Evolutionary conservation across 2,329 filamentous ascomycete species (phyloP).

Genomic region (Claviceps quebecensis): DNA sequence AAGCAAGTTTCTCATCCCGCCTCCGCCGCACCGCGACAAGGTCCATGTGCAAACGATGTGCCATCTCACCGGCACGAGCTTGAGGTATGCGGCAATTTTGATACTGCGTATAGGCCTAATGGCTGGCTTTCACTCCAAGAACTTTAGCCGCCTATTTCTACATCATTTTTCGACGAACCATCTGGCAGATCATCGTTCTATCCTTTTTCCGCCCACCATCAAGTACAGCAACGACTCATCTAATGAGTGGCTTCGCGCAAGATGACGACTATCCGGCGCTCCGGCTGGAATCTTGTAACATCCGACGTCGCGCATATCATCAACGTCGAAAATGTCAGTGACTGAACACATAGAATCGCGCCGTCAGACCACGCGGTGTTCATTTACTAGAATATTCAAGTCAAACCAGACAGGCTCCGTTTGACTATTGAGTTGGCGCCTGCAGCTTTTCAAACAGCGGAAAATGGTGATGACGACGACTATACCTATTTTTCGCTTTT

Average conservation of each 20-base stretch:
- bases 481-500: background rate
- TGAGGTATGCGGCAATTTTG: background rate
- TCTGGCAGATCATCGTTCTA: background rate
- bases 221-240: background rate
- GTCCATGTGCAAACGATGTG: background rate
- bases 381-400: no score
- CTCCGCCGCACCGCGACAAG: background rate
- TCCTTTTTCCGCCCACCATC: background rate
- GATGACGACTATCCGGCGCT: background rate
- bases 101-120: background rate
- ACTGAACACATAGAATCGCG: background rate
- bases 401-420: no score
- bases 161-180: background rate
- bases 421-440: no score
- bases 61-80: background rate
- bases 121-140: background rate
- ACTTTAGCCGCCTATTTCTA: no score
- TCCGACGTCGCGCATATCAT: no score
- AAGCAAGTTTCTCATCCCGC: no score
- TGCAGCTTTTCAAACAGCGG: background rate
- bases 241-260: background rate
- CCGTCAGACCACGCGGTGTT: no score
- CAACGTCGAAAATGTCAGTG: no score
- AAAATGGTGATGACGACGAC: background rate
- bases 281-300: no score